Evolutionary conservation across 2,329 filamentous ascomycete genomes (phyloP).

Genomic region (Rasamsonia emersonii): DNA sequence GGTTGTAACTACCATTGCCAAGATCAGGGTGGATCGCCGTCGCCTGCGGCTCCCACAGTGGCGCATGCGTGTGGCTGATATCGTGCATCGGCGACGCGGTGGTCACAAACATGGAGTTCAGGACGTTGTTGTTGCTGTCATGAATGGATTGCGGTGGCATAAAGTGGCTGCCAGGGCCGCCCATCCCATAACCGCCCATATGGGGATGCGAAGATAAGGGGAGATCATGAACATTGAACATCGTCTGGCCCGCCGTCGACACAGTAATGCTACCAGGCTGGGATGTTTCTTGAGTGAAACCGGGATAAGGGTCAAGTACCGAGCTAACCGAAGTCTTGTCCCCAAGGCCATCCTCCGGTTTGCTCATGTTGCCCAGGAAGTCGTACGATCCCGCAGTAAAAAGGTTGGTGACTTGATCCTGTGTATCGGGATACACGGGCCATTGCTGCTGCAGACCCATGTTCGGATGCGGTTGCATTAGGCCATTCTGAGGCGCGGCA

Average conservation of each 20-base stretch:
- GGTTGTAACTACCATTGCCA: conserved; percentile 20
- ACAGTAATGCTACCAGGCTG: conserved; percentile 21
- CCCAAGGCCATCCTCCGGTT: conserved; percentile 22
- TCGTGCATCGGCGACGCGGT: conserved; percentile 27
- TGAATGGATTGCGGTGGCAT: conserved; percentile 22
- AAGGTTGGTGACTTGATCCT: conserved; percentile 26
- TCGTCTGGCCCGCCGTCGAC: conserved; percentile 19
- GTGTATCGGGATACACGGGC: conserved; percentile 26
- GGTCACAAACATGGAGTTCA: conserved; percentile 25
- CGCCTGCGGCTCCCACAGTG: conserved; percentile 22
- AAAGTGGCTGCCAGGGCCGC: conserved; percentile 24
- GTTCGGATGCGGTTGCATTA: conserved; percentile 21
- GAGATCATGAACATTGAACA: conserved; percentile 29
- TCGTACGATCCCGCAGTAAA: conserved; percentile 25
- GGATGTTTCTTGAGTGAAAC: conserved; percentile 22
- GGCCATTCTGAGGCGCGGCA: conserved; percentile 19
- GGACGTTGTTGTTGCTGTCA: conserved; percentile 22
- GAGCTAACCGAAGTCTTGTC: conserved; percentile 29
- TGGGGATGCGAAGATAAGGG: conserved; percentile 23
- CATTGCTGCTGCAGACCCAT: conserved; percentile 24
- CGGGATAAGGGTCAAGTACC: conserved; percentile 26
- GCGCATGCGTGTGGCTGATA: conserved; percentile 20
- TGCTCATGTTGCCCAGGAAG: conserved; percentile 26
- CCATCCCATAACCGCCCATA: conserved; percentile 21
- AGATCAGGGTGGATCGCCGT: conserved; percentile 24